Evolutionary conservation across 345 rosid genomes (phyloP).

Genomic region (Camelina laxa): DNA sequence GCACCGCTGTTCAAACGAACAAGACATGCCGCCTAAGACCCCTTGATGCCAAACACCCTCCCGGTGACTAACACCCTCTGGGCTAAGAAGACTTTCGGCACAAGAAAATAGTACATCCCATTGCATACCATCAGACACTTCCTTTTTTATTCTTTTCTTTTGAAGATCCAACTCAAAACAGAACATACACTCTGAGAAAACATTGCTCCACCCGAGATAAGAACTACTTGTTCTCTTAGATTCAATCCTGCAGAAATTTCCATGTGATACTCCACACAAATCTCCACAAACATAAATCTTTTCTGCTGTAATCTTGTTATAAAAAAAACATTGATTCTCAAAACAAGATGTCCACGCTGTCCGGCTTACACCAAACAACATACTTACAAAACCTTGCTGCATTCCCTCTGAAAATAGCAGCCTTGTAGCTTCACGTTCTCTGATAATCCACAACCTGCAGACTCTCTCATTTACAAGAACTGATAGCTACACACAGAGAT

Average conservation of each 20-base stretch:
- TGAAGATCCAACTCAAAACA: neutral
- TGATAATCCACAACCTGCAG: neutral
- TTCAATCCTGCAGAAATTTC: neutral
- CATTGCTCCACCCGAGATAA: conserved; percentile 17
- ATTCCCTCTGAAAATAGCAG: conserved; percentile 16
- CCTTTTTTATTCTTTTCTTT: too few relatives aligned
- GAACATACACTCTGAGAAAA: neutral
- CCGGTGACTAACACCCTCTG: neutral
- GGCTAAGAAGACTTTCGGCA: too few relatives aligned
- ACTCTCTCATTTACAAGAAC: neutral
- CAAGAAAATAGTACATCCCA: too few relatives aligned
- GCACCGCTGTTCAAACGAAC: neutral
- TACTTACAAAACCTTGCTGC: neutral
- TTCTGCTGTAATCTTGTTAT: neutral
- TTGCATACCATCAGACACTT: neutral
- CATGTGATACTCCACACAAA: neutral
- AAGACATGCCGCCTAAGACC: neutral
- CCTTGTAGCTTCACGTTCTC: conserved; percentile 15
- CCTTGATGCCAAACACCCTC: too few relatives aligned
- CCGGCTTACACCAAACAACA: neutral
- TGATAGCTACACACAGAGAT: neutral
- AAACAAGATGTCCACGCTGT: neutral
- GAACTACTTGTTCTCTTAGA: neutral
- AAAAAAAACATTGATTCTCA: neutral
- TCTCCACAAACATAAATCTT: neutral